Percentiles rank a stretch among this genome's conserved stretches.
Conservation (phyloP, 352 stramenopile genomes). For the Phytopythium mirpurense region DNA sequence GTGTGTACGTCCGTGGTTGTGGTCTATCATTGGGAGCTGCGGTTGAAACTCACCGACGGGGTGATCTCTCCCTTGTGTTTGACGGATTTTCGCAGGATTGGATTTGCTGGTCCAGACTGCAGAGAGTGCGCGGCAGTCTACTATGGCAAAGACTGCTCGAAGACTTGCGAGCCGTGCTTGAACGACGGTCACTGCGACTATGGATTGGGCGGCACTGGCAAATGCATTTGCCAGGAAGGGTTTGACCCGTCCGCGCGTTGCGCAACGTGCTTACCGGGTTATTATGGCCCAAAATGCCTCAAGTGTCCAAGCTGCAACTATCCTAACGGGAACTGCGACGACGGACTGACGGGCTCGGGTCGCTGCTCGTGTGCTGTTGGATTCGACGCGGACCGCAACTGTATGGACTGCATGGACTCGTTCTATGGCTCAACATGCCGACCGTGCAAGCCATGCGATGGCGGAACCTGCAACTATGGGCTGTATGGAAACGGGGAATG, state of each 20-base stretch:
- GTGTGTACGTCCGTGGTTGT: constrained; percentile 42
- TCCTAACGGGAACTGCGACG: constrained; percentile 79
- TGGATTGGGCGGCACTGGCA: constrained; percentile 48
- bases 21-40: background rate
- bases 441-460: constrained; percentile 78
- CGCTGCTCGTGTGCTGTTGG: constrained; percentile 83
- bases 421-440: constrained; percentile 72
- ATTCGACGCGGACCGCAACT: constrained; percentile 65
- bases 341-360: constrained; percentile 70
- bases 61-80: background rate
- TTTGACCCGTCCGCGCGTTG: constrained; percentile 76
- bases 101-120: constrained; percentile 72
- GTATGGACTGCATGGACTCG: constrained; percentile 79
- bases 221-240: constrained; percentile 63
- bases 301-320: constrained; percentile 83
- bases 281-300: constrained; percentile 63
- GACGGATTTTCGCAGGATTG: constrained; percentile 11
- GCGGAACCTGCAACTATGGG: constrained; percentile 76
- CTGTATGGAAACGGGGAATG: constrained; percentile 71
- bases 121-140: constrained; percentile 53
- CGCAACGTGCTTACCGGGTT: constrained; percentile 70
- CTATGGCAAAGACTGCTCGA: constrained; percentile 45
- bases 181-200: constrained; percentile 72
- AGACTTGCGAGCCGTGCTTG: constrained; percentile 64
- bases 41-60: background rate